Percentiles rank a stretch among this genome's conserved stretches.
These are phyloP conservation scores for Pythium scleroteichum DNA, from an alignment of 352 stramenopile species.

Conservation along the genomic window DNA sequence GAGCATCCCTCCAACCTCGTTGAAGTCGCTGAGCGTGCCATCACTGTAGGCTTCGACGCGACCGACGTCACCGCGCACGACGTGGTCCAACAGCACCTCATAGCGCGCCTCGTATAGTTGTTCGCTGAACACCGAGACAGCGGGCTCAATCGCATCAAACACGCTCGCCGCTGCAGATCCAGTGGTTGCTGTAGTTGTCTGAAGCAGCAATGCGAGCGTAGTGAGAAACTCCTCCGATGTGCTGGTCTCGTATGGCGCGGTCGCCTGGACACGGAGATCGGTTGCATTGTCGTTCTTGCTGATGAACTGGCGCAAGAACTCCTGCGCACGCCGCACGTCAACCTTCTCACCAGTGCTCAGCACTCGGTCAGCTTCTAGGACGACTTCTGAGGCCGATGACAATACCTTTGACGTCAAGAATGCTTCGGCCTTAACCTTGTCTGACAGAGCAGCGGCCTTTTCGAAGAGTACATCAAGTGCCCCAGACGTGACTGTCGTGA, in stretches of 20 bases:
- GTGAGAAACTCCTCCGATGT: constrained; percentile 12
- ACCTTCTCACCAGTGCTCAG: neutral
- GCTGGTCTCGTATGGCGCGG: constrained; percentile 3
- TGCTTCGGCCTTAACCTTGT: constrained; percentile 2
- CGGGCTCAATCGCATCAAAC: constrained; percentile 1
- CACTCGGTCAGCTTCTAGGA: neutral
- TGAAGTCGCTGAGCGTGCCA: constrained; percentile 11
- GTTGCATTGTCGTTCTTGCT: constrained; percentile 12
- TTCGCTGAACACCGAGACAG: constrained; percentile 5
- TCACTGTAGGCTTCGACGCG: constrained; percentile 12
- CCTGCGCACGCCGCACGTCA: neutral
- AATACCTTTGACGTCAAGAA: constrained; percentile 12
- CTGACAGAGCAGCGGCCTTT: neutral
- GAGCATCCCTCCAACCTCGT: constrained; percentile 11
- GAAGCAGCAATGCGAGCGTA: constrained; percentile 3
- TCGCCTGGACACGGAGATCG: neutral
- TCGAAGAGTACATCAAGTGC: constrained; percentile 2
- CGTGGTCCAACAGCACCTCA: constrained; percentile 11
- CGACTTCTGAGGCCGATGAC: neutral
- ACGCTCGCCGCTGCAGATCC: neutral
- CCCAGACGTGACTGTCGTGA: neutral
- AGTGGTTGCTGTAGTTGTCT: neutral
- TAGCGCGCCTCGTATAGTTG: constrained; percentile 15
- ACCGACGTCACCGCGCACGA: constrained; percentile 3
- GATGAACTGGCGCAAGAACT: constrained; percentile 13